Evolutionary conservation across 2,329 filamentous ascomycete species (phyloP), one percentile per base, ranked within the genome.

Genomic region (Corniculantispora saksenae): DNA sequence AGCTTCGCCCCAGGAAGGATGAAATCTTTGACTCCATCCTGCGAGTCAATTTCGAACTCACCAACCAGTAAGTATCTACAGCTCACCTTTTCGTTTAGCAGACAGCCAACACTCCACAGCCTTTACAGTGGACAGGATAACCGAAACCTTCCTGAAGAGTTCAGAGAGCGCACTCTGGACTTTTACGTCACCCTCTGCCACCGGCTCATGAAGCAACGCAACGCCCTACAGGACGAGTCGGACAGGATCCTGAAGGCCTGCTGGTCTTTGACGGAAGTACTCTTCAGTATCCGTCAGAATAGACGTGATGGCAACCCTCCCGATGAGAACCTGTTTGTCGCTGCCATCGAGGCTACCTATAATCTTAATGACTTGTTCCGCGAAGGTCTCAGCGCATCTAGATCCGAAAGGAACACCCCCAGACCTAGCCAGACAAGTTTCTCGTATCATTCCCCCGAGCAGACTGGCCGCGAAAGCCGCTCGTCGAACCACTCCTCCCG

Each of bases 161-260:
- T 98, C 74, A 87, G 91, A 61, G 94, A 97, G 77, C 84, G 94
- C 66, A 97, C 94, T 0, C 78, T 98, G 64, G 94, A 97, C 72
- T 97, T 97, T 72, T 97, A 97, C 73, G 91, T 97, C 70, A 97
- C 94, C 0, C 78, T 98, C 3, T 97, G 94, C 73, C 94, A 97
- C 76, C 89, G 94, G 47, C 80, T 97, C n/a, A 97, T 97, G 93
- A 97, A 97, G 76, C 93, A 97, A 76, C 87, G 92, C 65, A 91
- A 87, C 61, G 90, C 92, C 32, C 77, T 94, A 2, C 89, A 88
- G 0, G 89, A 91, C 67, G 92, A 97, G 72, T 94, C 92, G 0
- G 93, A 97, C 75, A 89, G 91, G 8, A 83, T 97, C 4, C 83
- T 97, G 3, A 86, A 90, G 63, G 92, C 93, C 25, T 97, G 94